phyloP scores from a whole-genome alignment of 192 early-diverging fungal species.

The Diversispora epigaea region DNA sequence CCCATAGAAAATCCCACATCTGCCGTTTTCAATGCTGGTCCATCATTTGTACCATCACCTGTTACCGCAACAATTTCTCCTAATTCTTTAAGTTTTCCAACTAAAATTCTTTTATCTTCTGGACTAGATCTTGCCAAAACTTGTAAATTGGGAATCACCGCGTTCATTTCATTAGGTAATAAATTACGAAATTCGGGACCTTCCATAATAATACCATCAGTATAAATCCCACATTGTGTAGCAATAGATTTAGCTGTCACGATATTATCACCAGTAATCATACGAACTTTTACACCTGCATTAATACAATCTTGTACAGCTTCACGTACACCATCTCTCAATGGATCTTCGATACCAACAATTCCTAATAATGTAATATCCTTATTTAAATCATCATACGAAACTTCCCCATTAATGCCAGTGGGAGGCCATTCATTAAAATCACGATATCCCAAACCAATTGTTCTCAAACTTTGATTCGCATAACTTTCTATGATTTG shows the following conservation, averaged over 20 bases:
- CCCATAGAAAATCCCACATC: slow-evolving; percentile 99
- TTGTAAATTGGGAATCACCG: slow-evolving; percentile 87
- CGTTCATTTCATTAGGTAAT: slow-evolving; percentile 81
- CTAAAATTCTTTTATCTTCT: slow-evolving; percentile 94
- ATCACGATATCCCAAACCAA: slow-evolving; percentile 83
- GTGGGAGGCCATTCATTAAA: slow-evolving; percentile 63
- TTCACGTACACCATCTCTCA: slow-evolving; percentile 91
- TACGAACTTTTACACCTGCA: slow-evolving; percentile 94
- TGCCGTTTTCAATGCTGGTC: slow-evolving; percentile 86
- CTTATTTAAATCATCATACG: slow-evolving; percentile 52
- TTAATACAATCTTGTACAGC: slow-evolving; percentile 85
- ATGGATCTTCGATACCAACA: slow-evolving; percentile 96
- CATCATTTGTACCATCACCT: slow-evolving; percentile 99
- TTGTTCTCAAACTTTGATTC: slow-evolving; percentile 82
- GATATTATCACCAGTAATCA: slow-evolving; percentile 99
- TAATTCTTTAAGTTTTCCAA: slow-evolving; percentile 80
- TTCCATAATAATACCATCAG: slow-evolving; percentile 90
- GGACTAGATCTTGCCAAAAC: slow-evolving; percentile 95
- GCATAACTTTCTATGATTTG: slow-evolving; percentile 73
- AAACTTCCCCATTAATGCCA: slow-evolving; percentile 50
- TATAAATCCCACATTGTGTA: slow-evolving; percentile 88
- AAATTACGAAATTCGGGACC: slow-evolving; percentile 91
- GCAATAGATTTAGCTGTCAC: slow-evolving; percentile 94
- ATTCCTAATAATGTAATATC: slow-evolving; percentile 78
- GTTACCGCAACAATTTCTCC: slow-evolving; percentile 98